phyloP scores from a whole-genome alignment of 352 stramenopile species.

The Globisporangium acanthophoron region DNA sequence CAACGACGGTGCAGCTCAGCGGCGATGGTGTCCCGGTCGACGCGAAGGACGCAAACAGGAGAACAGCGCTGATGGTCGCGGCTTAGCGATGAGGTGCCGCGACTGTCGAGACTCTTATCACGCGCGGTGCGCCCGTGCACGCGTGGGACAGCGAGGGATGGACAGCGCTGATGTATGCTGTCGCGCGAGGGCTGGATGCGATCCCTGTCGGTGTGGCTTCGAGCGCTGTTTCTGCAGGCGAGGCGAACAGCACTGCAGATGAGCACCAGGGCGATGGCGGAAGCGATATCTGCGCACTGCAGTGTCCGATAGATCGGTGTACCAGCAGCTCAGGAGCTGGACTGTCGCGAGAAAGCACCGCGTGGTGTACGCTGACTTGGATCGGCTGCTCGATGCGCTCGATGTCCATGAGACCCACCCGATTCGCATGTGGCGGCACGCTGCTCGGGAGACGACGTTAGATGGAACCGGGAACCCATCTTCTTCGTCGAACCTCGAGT shows the following conservation, averaged over 20 bases:
- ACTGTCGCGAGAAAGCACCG: not conserved
- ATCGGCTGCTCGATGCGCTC: not conserved
- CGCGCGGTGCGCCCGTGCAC: not conserved
- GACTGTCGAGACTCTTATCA: not conserved
- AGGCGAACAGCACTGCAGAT: not conserved
- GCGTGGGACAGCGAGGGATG: not conserved
- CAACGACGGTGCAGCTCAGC: not conserved
- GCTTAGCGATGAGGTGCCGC: not conserved
- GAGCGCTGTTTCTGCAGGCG: not conserved
- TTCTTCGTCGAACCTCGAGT: not conserved
- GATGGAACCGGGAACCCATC: not conserved
- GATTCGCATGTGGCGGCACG: not conserved
- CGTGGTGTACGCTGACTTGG: conserved; percentile 3
- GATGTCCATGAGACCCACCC: not conserved
- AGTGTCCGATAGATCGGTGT: conserved; percentile 1
- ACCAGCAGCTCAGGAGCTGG: not conserved
- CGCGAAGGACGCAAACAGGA: not conserved
- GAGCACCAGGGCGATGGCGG: not conserved
- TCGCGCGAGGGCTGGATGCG: not conserved
- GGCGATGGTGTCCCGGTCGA: not conserved
- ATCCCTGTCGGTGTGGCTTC: not conserved
- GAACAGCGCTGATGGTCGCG: not conserved
- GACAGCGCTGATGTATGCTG: not conserved
- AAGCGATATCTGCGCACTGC: conserved; percentile 1
- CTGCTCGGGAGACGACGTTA: not conserved